Evolutionary conservation across 305 asterid genomes (phyloP).

Genomic region (Plantago rigida): DNA sequence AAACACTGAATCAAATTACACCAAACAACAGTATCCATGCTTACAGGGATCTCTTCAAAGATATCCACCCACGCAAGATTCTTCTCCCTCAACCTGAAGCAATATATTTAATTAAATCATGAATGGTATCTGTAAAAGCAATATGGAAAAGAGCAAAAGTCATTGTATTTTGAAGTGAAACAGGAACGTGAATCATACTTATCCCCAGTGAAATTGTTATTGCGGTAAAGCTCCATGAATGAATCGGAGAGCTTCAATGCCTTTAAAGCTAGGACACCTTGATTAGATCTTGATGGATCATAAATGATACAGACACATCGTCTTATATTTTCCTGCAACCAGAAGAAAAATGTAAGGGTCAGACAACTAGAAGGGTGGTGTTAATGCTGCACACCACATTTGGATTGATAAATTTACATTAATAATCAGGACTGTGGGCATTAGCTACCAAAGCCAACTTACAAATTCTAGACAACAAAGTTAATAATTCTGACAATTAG

Average conservation of each 20-base stretch:
- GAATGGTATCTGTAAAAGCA: not conserved
- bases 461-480: too few species aligned
- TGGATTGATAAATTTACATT: not conserved
- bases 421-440: too few species aligned
- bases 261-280: conserved; percentile 86
- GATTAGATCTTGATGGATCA: conserved; percentile 90
- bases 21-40: conserved; percentile 26
- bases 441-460: too few species aligned
- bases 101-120: not conserved
- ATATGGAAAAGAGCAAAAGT: not conserved
- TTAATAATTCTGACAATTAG: too few species aligned
- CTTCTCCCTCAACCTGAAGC: conserved; percentile 79
- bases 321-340: conserved; percentile 70
- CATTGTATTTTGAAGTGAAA: conserved; percentile 1
- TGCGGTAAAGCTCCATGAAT: conserved; percentile 89
- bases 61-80: conserved; percentile 96
- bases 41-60: conserved; percentile 93
- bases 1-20: conserved; percentile 5
- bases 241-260: conserved; percentile 93
- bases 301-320: conserved; percentile 86
- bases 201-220: conserved; percentile 74
- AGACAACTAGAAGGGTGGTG: conserved; percentile 2
- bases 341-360: conserved; percentile 16
- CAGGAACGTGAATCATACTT: conserved; percentile 41
- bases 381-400: not conserved